phyloP scores from a whole-genome alignment of 306 rosid genomes.

The Albizia julibrissin region DNA sequence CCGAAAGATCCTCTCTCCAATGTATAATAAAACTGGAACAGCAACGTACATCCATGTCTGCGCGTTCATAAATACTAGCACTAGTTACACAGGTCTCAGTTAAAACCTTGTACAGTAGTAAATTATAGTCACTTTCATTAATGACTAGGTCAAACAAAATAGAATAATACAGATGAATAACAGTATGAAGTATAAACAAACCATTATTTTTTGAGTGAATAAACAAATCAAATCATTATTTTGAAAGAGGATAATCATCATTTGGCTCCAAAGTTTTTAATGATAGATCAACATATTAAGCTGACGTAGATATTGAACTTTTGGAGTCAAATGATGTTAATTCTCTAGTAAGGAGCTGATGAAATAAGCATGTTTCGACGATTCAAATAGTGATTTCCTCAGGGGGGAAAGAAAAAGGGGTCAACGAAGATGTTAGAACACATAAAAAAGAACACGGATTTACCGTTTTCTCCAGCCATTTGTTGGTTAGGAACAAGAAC shows the following conservation, averaged over 20 bases:
- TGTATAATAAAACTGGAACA: conserved; percentile 65
- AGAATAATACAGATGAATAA: background rate
- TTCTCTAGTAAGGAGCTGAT: background rate
- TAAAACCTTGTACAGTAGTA: background rate
- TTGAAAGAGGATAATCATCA: background rate
- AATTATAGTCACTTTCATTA: background rate
- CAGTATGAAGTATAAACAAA: background rate
- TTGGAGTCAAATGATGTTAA: background rate
- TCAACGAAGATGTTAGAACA: background rate
- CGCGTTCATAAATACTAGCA: conserved; percentile 6
- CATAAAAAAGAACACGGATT: conserved; percentile 9
- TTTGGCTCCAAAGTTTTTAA: background rate
- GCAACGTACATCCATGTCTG: conserved; percentile 93
- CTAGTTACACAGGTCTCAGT: background rate
- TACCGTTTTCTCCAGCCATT: conserved; percentile 71
- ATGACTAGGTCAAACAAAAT: background rate
- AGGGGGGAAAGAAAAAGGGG: background rate
- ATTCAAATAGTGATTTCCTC: background rate
- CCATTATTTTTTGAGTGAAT: background rate
- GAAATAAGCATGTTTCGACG: background rate
- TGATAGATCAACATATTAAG: background rate
- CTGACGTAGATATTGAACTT: background rate
- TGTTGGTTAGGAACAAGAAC: conserved; percentile 79
- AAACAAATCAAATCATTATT: background rate
- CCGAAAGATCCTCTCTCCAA: conserved; percentile 77